Conservation (phyloP, 306 rosid species). For the Quercus wislizeni region DNA sequence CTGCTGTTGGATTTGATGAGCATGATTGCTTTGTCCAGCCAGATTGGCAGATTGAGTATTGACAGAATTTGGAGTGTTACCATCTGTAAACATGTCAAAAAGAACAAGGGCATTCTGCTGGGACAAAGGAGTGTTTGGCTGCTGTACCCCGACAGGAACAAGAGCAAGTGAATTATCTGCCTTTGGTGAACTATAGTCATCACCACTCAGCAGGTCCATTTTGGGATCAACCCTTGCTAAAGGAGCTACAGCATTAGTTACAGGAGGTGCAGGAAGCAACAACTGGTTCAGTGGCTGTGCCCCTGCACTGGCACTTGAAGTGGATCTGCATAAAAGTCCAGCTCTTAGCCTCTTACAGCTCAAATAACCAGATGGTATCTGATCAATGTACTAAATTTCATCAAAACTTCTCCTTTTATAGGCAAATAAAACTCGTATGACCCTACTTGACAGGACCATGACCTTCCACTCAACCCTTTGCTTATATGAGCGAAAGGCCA, state of each 20-base stretch:
- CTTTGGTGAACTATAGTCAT: slow-evolving; percentile 75
- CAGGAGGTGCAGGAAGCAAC: slow-evolving; percentile 72
- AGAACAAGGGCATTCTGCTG: slow-evolving; percentile 87
- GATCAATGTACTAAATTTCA: slow-evolving; percentile 7
- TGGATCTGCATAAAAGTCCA: slow-evolving; percentile 44
- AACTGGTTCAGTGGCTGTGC: slow-evolving; percentile 70
- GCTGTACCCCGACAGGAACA: slow-evolving; percentile 77
- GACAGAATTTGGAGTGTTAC: slow-evolving; percentile 38
- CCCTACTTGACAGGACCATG: background rate
- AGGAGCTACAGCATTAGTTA: slow-evolving; percentile 49
- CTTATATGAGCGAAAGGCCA: background rate
- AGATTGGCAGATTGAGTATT: slow-evolving; percentile 47
- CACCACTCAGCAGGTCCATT: slow-evolving; percentile 94
- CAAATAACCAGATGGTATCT: slow-evolving; percentile 25
- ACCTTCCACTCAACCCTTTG: background rate
- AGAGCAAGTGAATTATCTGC: slow-evolving; percentile 85
- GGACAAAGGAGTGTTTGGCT: slow-evolving; percentile 50
- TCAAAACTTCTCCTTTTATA: background rate
- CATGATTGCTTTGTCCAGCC: slow-evolving; percentile 39
- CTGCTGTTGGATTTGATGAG: slow-evolving; percentile 56
- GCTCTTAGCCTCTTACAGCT: slow-evolving; percentile 17
- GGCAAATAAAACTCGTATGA: background rate
- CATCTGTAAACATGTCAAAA: slow-evolving; percentile 72
- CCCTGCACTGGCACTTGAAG: slow-evolving; percentile 58
- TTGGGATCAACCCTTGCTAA: slow-evolving; percentile 52